A percentile compares a stretch with the other conserved stretches of the same genome.
phyloP scores from a whole-genome alignment of 805 yeast genomes.

The Wickerhamiella vanderwaltii region DNA sequence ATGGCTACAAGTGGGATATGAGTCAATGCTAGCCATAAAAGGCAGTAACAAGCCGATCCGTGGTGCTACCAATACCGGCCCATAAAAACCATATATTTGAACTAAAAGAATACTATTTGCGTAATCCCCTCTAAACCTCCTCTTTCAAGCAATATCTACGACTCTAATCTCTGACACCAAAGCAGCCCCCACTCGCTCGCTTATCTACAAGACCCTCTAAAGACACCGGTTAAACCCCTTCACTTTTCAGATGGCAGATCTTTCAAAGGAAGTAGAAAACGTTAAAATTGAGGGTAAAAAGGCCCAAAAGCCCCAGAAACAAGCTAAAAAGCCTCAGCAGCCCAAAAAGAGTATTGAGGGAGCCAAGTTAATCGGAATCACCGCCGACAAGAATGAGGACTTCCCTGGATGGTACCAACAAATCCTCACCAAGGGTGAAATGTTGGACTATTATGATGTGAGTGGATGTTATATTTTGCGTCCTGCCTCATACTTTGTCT shows the following conservation, averaged over 20 bases:
- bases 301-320: not conserved
- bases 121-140: too few species aligned
- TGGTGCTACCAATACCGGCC: too few species aligned
- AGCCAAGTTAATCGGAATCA: constrained; percentile 89
- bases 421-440: constrained; percentile 90
- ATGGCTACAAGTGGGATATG: too few species aligned
- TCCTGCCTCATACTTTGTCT: constrained; percentile 85
- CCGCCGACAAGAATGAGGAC: constrained; percentile 82
- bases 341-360: constrained; percentile 31
- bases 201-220: not conserved
- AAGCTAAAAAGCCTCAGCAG: not conserved
- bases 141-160: too few species aligned
- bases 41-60: too few species aligned
- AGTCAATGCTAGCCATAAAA: too few species aligned
- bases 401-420: constrained; percentile 98
- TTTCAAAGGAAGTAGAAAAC: constrained; percentile 6
- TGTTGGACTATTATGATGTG: constrained; percentile 97
- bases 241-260: constrained; percentile 1
- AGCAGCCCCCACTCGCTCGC: not conserved
- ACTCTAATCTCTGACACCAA: too few species aligned
- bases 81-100: too few species aligned
- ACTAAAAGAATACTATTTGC: too few species aligned
- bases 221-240: not conserved
- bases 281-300: constrained; percentile 2
- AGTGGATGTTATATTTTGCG: constrained; percentile 97